A percentile compares a stretch with the other conserved stretches of the same genome.
These are phyloP conservation scores for Neoscytalidium dimidiatum DNA, from an alignment of 2,329 filamentous ascomycete genomes.

Conservation along the genomic window DNA sequence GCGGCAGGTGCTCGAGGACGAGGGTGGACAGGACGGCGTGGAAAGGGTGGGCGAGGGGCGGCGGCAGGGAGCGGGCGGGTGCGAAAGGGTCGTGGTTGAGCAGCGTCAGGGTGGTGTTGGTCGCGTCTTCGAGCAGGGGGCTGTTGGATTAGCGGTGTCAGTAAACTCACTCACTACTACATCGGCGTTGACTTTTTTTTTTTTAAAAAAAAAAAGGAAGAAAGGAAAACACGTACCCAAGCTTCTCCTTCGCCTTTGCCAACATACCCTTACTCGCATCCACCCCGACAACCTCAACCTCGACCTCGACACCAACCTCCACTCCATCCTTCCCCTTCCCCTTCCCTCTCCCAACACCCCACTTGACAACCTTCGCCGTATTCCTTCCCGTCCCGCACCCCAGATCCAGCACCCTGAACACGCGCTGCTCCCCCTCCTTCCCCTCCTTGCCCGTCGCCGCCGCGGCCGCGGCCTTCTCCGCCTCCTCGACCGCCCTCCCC, in stretches of 20 bases:
- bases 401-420: constrained; percentile 57
- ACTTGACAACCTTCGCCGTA: constrained; percentile 53
- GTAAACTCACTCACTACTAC: too few relatives aligned
- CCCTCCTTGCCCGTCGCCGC: too few relatives aligned
- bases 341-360: constrained; percentile 14
- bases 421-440: constrained; percentile 20
- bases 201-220: neutral
- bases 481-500: constrained; percentile 25
- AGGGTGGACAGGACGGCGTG: constrained; percentile 61
- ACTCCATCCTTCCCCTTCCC: neutral
- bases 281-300: constrained; percentile 54
- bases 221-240: neutral
- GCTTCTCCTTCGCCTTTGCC: constrained; percentile 46
- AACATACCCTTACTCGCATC: constrained; percentile 63
- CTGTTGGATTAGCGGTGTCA: neutral
- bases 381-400: constrained; percentile 68
- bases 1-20: constrained; percentile 64
- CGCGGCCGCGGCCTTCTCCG: too few relatives aligned
- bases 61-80: neutral
- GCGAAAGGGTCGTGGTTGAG: neutral
- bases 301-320: too few relatives aligned
- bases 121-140: neutral
- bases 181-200: too few relatives aligned
- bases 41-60: constrained; percentile 25
- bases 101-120: neutral